phyloP scores from a whole-genome alignment of 495 filamentous ascomycete genomes.

The Penicillium angulare region DNA sequence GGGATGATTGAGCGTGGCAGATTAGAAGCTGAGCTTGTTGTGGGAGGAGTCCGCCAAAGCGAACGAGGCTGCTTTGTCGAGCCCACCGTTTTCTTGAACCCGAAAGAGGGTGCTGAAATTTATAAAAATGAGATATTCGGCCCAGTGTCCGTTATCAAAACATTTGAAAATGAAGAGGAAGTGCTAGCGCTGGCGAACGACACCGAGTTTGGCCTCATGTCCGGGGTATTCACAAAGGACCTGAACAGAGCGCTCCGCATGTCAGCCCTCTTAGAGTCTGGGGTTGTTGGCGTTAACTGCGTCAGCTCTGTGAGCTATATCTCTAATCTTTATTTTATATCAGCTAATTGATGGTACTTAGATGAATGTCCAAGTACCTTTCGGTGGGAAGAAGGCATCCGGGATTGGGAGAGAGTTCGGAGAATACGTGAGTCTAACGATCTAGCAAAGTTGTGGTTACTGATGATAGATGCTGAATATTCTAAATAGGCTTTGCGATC shows the following conservation, averaged over 20 bases:
- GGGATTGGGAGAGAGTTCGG: too few relatives aligned
- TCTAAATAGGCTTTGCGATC: too few relatives aligned
- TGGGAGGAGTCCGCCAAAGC: slow-evolving; percentile 51
- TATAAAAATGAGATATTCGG: slow-evolving; percentile 92
- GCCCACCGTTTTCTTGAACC: slow-evolving; percentile 83
- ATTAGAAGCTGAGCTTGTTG: slow-evolving; percentile 67
- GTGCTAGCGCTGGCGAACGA: slow-evolving; percentile 67
- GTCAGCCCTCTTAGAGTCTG: slow-evolving; percentile 39
- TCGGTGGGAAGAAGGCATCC: too few relatives aligned
- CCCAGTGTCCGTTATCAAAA: slow-evolving; percentile 77
- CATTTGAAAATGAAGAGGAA: slow-evolving; percentile 77
- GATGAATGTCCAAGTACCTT: too few relatives aligned
- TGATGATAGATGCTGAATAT: too few relatives aligned
- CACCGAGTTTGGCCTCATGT: slow-evolving; percentile 56
- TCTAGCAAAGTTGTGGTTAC: too few relatives aligned
- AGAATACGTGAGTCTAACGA: too few relatives aligned
- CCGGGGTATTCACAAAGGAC: slow-evolving; percentile 44
- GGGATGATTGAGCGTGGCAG: slow-evolving; percentile 78
- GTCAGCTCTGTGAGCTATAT: slow-evolving; percentile 27
- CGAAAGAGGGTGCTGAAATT: slow-evolving; percentile 78
- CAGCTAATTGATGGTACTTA: too few relatives aligned
- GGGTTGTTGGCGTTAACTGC: slow-evolving; percentile 51
- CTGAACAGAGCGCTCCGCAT: slow-evolving; percentile 44
- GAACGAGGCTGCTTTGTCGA: slow-evolving; percentile 81
- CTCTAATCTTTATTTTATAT: too few relatives aligned